These are phyloP conservation scores for Hanseniaspora valbyensis DNA, from an alignment of 805 yeast species.

Conservation along the genomic window DNA sequence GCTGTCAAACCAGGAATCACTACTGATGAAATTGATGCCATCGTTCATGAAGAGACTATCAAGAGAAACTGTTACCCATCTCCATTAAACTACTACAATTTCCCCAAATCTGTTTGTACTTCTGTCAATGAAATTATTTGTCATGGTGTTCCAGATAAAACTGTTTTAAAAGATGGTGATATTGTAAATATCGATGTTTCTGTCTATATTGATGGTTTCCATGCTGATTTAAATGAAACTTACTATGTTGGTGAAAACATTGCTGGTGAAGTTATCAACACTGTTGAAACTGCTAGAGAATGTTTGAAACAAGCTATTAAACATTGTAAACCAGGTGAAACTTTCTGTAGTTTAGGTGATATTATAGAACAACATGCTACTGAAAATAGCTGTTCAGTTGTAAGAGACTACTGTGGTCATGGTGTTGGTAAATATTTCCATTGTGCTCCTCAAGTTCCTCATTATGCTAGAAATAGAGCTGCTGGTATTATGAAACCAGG, in stretches of 20 bases:
- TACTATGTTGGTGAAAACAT: slow-evolving; percentile 88
- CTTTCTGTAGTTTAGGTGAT: slow-evolving; percentile 79
- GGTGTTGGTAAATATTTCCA: slow-evolving; percentile 84
- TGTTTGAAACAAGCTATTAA: slow-evolving; percentile 74
- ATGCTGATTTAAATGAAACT: slow-evolving; percentile 91
- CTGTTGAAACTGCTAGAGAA: slow-evolving; percentile 88
- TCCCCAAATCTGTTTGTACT: slow-evolving; percentile 85
- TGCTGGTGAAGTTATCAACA: slow-evolving; percentile 64
- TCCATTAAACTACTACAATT: slow-evolving; percentile 86
- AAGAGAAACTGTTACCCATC: slow-evolving; percentile 89
- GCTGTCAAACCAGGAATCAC: slow-evolving; percentile 79
- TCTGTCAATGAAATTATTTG: slow-evolving; percentile 92
- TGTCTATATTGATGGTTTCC: slow-evolving; percentile 74
- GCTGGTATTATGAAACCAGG: slow-evolving; percentile 92
- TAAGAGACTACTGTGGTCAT: slow-evolving; percentile 85
- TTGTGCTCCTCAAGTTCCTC: slow-evolving; percentile 85
- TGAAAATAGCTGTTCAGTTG: slow-evolving; percentile 70
- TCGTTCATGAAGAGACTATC: slow-evolving; percentile 79
- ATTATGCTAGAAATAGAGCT: slow-evolving; percentile 86
- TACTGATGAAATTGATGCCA: slow-evolving; percentile 79
- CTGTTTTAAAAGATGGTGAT: slow-evolving; percentile 83
- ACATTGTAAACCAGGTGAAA: slow-evolving; percentile 79
- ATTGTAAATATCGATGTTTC: slow-evolving; percentile 86
- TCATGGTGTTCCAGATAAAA: slow-evolving; percentile 93
- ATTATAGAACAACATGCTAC: slow-evolving; percentile 78